Evolutionary conservation across 2,329 filamentous ascomycete genomes (phyloP).

Genomic region (Septoria petroselini): DNA sequence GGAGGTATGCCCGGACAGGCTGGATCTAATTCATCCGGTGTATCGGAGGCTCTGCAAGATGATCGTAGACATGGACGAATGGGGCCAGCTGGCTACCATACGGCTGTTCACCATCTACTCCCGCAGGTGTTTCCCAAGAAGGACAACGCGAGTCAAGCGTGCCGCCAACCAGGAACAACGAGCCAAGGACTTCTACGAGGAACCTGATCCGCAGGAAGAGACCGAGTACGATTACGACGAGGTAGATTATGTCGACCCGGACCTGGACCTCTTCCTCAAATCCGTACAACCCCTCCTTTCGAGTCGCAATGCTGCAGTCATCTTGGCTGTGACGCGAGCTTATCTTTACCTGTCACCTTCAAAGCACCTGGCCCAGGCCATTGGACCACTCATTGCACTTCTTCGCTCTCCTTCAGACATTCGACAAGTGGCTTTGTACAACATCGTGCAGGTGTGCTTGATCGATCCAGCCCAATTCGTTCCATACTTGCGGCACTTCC

Average conservation of each 20-base stretch:
- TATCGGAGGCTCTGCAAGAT: conserved; percentile 84
- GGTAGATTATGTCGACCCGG: conserved; percentile 66
- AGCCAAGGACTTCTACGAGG: conserved; percentile 72
- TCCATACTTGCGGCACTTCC: conserved; percentile 82
- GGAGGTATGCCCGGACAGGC: conserved; percentile 80
- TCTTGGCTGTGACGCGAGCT: conserved; percentile 79
- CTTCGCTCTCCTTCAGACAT: conserved; percentile 82
- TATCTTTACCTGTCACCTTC: conserved; percentile 81
- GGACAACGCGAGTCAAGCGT: conserved; percentile 58
- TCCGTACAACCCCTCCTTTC: conserved; percentile 80
- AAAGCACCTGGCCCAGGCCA: conserved; percentile 68
- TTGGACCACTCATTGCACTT: conserved; percentile 82
- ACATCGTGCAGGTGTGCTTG: conserved; percentile 90
- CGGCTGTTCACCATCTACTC: conserved; percentile 80
- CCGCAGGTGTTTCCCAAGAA: conserved; percentile 78
- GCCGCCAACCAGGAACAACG: conserved; percentile 43
- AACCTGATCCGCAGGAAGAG: conserved; percentile 50
- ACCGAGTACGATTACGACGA: conserved; percentile 53
- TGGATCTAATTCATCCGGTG: conserved; percentile 87
- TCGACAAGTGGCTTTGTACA: conserved; percentile 84
- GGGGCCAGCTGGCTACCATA: conserved; percentile 84
- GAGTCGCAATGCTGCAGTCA: conserved; percentile 88
- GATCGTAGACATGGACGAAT: conserved; percentile 98
- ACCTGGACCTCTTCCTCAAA: conserved; percentile 76
- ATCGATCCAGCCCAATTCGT: conserved; percentile 75